A percentile compares a stretch with the other conserved stretches of the same genome.
These are phyloP conservation scores for Phytopythium helicoides DNA, from an alignment of 352 stramenopile species.

Conservation along the genomic window DNA sequence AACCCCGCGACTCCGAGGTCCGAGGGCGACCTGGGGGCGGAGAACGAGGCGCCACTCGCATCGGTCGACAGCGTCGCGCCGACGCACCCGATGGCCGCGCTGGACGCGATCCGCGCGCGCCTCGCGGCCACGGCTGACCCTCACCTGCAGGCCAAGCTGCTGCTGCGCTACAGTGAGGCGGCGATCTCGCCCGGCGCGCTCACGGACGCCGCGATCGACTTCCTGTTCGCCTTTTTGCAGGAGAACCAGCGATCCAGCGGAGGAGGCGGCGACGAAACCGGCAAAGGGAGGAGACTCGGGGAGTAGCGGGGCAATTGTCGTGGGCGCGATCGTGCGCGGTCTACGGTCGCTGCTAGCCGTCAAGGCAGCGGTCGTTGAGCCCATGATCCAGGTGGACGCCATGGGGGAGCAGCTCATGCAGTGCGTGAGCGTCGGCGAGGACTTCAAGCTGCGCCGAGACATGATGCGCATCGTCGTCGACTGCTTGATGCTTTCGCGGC, in stretches of 20 bases:
- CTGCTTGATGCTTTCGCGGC: slow-evolving; percentile 45
- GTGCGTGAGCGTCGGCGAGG: slow-evolving; percentile 68
- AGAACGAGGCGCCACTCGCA: neutral
- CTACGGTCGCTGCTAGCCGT: slow-evolving; percentile 52
- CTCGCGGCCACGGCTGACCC: slow-evolving; percentile 39
- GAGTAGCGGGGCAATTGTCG: slow-evolving; percentile 46
- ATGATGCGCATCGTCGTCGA: slow-evolving; percentile 76
- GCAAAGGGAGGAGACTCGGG: slow-evolving; percentile 6
- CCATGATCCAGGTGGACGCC: slow-evolving; percentile 79
- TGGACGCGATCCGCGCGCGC: slow-evolving; percentile 38
- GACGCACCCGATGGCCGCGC: slow-evolving; percentile 19
- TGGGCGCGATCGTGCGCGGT: slow-evolving; percentile 63
- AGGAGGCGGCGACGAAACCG: slow-evolving; percentile 6
- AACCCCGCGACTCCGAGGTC: slow-evolving; percentile 5
- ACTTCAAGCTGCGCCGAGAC: slow-evolving; percentile 72
- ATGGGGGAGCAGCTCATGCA: slow-evolving; percentile 80
- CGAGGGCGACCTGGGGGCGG: neutral
- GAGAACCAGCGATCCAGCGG: slow-evolving; percentile 31
- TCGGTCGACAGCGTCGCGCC: neutral
- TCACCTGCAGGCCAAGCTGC: slow-evolving; percentile 61
- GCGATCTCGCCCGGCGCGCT: slow-evolving; percentile 40
- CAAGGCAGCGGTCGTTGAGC: slow-evolving; percentile 63
- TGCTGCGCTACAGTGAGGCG: slow-evolving; percentile 51
- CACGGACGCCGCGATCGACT: slow-evolving; percentile 69
- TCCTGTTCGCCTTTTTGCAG: slow-evolving; percentile 78